Percentiles rank a stretch among this genome's conserved stretches.
Evolutionary conservation across 139 green algal species (phyloP).

Genomic region (Chlamydomonas schloesseri): DNA sequence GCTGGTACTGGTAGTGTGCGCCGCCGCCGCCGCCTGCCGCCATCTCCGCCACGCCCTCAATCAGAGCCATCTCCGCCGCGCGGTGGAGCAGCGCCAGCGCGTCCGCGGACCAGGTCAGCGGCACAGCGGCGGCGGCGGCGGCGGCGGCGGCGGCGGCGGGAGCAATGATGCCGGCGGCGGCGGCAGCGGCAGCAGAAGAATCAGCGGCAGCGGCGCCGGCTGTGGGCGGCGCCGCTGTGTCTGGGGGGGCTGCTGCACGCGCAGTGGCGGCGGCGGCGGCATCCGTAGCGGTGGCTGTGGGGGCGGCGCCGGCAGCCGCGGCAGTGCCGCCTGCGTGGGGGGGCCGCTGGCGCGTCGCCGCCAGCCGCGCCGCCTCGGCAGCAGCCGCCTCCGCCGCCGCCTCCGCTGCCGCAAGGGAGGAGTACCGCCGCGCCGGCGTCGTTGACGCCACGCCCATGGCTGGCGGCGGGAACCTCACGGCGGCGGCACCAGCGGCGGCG

Average conservation of each 20-base stretch:
- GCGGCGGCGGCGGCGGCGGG: no score
- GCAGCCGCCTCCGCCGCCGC: neutral
- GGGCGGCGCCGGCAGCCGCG: neutral
- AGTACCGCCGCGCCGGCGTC: neutral
- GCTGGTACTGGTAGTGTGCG: no score
- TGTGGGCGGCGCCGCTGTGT: no score
- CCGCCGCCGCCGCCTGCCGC: no score
- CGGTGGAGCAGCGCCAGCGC: constrained; percentile 21
- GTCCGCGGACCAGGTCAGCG: neutral
- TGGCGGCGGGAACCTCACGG: neutral
- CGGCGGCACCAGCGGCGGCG: neutral
- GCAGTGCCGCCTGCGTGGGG: no score
- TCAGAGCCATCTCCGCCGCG: constrained; percentile 22
- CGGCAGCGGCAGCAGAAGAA: accelerated
- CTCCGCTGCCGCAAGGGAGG: neutral
- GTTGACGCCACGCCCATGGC: neutral
- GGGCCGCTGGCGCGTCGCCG: neutral
- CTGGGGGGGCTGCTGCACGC: no score
- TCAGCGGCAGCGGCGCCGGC: neutral
- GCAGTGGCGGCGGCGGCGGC: no score
- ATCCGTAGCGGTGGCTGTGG: neutral
- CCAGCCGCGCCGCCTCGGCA: neutral
- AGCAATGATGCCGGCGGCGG: neutral
- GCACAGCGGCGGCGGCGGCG: neutral
- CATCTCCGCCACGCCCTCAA: neutral